phyloP scores from a whole-genome alignment of 768 basidiomycete species.

The Sporobolomyces phaffii region DNA sequence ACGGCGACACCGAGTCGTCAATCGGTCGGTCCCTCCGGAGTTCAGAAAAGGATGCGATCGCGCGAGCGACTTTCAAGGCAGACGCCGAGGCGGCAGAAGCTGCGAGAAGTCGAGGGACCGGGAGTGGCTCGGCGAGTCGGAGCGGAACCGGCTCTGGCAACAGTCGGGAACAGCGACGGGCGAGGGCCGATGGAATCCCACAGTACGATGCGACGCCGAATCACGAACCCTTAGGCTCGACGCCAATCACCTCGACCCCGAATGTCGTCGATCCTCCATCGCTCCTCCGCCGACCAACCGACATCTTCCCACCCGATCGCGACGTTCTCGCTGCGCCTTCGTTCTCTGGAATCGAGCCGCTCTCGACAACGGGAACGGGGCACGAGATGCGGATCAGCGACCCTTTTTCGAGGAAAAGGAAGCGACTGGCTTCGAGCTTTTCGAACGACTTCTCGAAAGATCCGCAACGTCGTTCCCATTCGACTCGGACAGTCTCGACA shows the following conservation, averaged over 20 bases:
- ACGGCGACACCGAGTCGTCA: conserved; percentile 16
- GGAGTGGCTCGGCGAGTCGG: neutral
- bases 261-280: conserved; percentile 19
- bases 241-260: neutral
- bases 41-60: conserved; percentile 21
- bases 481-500: neutral
- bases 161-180: neutral
- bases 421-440: neutral
- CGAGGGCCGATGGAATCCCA: neutral
- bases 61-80: neutral
- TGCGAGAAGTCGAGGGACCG: neutral
- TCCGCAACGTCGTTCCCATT: neutral
- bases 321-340: conserved; percentile 31
- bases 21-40: conserved; percentile 26
- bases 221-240: conserved; percentile 1
- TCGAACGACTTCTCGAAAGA: neutral
- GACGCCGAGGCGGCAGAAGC: neutral
- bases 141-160: conserved; percentile 7
- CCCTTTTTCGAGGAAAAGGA: conserved; percentile 3
- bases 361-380: conserved; percentile 21
- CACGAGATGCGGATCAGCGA: conserved; percentile 29
- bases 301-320: conserved; percentile 23
- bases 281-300: conserved; percentile 18
- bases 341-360: conserved; percentile 25
- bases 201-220: neutral